Percentiles rank a stretch among this genome's conserved stretches.
phyloP scores from a whole-genome alignment of 106 monocot species.

The Chionographis japonica region DNA sequence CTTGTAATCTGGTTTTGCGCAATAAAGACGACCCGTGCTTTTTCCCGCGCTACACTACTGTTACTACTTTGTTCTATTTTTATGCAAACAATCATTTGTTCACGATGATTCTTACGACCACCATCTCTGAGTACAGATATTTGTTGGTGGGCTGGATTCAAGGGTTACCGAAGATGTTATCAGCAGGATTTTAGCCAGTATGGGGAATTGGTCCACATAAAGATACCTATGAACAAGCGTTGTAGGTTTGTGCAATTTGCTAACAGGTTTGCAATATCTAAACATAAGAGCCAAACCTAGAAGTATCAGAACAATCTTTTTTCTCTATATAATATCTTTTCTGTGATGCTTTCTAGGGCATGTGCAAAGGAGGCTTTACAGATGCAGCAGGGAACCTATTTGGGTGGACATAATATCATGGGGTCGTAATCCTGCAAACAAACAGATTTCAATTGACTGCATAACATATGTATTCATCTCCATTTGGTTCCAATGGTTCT shows the following conservation, averaged over 20 bases:
- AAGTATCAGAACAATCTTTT: not conserved
- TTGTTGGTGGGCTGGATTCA: constrained; percentile 69
- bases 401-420: constrained; percentile 67
- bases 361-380: constrained; percentile 56
- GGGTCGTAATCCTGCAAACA: constrained; percentile 71
- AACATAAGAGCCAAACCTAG: not conserved
- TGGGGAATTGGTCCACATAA: constrained; percentile 62
- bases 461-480: not conserved
- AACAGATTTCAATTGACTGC: constrained; percentile 22
- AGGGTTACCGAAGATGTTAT: constrained; percentile 50
- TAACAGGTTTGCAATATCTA: constrained; percentile 32
- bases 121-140: constrained; percentile 30
- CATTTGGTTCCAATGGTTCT: no score
- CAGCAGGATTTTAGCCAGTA: constrained; percentile 51
- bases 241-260: constrained; percentile 80
- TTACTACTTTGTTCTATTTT: constrained; percentile 24
- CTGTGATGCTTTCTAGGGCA: constrained; percentile 14
- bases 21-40: no score
- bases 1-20: no score
- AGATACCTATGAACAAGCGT: constrained; percentile 68
- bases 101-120: not conserved
- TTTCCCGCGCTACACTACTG: no score
- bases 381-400: constrained; percentile 41
- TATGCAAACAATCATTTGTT: not conserved
- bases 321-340: not conserved